These are phyloP conservation scores for Actinidia chinensis DNA, from an alignment of 179 eudicot species.

Conservation along the genomic window DNA sequence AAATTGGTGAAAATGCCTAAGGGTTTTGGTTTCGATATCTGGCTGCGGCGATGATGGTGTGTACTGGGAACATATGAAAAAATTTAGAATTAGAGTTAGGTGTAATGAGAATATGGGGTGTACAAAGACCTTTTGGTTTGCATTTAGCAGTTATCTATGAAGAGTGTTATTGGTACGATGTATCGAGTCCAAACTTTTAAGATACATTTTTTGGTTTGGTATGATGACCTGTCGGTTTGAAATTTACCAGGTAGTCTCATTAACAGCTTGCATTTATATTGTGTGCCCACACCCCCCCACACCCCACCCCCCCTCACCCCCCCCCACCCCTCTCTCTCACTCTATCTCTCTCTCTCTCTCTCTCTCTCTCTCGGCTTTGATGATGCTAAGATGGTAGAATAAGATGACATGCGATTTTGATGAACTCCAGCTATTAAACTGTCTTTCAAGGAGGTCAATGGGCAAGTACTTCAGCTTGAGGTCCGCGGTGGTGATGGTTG, in stretches of 20 bases:
- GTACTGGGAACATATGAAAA: too few species aligned
- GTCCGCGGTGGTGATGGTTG: conserved; percentile 11
- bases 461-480: conserved; percentile 1
- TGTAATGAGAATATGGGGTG: too few species aligned
- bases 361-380: neutral
- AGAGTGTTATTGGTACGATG: neutral
- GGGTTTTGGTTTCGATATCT: too few species aligned
- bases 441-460: neutral
- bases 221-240: neutral
- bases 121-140: too few species aligned
- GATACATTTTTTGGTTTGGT: neutral
- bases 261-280: neutral
- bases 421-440: neutral
- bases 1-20: too few species aligned
- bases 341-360: neutral
- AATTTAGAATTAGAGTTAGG: too few species aligned
- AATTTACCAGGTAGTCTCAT: neutral
- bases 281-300: too few species aligned
- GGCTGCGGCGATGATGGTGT: too few species aligned
- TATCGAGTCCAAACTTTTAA: neutral
- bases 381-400: neutral
- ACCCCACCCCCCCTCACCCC: too few species aligned
- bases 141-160: too few species aligned
- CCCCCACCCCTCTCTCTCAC: neutral
- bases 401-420: neutral